Percentiles rank a stretch among this genome's conserved stretches.
Conservation (phyloP, 2,329 filamentous ascomycete species). For the Penicillium polonicum region DNA sequence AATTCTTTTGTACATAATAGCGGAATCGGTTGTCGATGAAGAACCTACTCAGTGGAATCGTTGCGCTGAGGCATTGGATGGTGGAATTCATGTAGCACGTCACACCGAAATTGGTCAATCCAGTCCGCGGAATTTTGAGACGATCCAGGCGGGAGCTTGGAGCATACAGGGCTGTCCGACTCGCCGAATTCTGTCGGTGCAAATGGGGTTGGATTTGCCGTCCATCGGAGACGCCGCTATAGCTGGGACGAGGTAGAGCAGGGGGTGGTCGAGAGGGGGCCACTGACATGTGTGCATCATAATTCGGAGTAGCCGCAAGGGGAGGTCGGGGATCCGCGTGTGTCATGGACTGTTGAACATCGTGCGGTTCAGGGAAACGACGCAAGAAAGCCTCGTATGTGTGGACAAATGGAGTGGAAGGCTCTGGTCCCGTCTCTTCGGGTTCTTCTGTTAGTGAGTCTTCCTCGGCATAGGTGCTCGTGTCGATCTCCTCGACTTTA, state of each 20-base stretch:
- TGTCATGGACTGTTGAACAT: constrained; percentile 58
- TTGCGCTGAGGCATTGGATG: constrained; percentile 77
- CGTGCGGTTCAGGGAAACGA: constrained; percentile 70
- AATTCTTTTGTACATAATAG: constrained; percentile 61
- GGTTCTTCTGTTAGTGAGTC: constrained; percentile 41
- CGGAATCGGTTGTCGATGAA: constrained; percentile 65
- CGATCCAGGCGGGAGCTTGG: constrained; percentile 44
- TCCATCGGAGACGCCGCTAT: constrained; percentile 74
- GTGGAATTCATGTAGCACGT: constrained; percentile 94
- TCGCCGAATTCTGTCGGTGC: constrained; percentile 47
- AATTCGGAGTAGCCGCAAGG: constrained; percentile 34
- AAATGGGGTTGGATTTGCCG: constrained; percentile 47
- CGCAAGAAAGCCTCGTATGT: constrained; percentile 82
- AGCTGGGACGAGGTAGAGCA: constrained; percentile 68
- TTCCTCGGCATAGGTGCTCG: constrained; percentile 42
- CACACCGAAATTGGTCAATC: constrained; percentile 75
- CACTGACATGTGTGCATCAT: constrained; percentile 53
- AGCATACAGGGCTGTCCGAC: constrained; percentile 45
- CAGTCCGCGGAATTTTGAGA: constrained; percentile 62
- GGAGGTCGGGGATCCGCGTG: constrained; percentile 37
- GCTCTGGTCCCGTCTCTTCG: constrained; percentile 48
- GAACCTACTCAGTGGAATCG: constrained; percentile 60
- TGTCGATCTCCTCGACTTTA: constrained; percentile 61
- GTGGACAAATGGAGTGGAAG: constrained; percentile 57
- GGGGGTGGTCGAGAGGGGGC: constrained; percentile 65